These are phyloP conservation scores for Calvatia gigantea DNA, from an alignment of 768 basidiomycete species.

Conservation along the genomic window DNA sequence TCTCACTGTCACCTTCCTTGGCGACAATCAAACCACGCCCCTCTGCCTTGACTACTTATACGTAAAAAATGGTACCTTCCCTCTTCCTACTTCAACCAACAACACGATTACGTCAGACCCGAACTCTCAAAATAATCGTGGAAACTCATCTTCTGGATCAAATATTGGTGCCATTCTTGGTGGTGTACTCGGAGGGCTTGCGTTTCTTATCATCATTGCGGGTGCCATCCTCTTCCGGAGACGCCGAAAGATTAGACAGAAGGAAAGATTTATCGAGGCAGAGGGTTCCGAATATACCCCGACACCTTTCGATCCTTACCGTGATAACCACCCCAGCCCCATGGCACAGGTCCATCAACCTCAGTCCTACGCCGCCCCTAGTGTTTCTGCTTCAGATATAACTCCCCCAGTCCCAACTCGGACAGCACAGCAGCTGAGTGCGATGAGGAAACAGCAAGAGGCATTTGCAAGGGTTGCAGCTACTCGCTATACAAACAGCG, in stretches of 20 bases:
- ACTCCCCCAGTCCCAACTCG: neutral
- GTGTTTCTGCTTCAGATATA: too few relatives aligned
- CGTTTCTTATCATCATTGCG: slow-evolving; percentile 13
- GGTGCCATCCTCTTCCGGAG: slow-evolving; percentile 13
- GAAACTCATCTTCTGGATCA: neutral
- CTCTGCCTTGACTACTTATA: slow-evolving; percentile 23
- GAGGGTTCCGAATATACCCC: neutral
- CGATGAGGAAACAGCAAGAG: too few relatives aligned
- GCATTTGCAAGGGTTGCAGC: too few relatives aligned
- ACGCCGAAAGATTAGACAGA: slow-evolving; percentile 12
- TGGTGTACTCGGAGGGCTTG: slow-evolving; percentile 20
- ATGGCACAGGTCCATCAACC: too few relatives aligned
- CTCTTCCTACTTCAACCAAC: neutral
- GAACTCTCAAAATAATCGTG: neutral
- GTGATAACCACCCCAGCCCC: neutral
- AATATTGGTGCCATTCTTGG: slow-evolving; percentile 19
- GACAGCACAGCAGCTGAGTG: too few relatives aligned
- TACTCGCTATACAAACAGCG: too few relatives aligned
- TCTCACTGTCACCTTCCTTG: slow-evolving; percentile 21
- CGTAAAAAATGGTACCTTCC: slow-evolving; percentile 18
- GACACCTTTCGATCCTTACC: neutral
- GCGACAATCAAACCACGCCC: slow-evolving; percentile 20
- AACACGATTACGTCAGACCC: neutral
- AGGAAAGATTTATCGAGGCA: neutral
- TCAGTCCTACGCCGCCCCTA: too few relatives aligned